phyloP scores from a whole-genome alignment of 2,329 filamentous ascomycete species.

The Fusarium graminum region DNA sequence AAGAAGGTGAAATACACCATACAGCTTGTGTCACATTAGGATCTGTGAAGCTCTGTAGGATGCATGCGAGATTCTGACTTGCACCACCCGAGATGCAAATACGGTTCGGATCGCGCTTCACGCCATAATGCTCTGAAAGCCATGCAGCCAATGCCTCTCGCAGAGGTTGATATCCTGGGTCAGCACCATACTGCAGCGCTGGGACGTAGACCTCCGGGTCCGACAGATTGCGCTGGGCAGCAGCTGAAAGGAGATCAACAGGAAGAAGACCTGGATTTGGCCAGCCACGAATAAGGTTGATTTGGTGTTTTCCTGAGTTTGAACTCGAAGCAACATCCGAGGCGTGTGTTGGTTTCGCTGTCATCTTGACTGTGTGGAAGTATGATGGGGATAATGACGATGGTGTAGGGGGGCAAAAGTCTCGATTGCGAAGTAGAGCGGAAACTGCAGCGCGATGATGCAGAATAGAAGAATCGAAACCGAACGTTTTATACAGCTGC shows the following conservation, averaged over 20 bases:
- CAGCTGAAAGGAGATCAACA: conserved; percentile 69
- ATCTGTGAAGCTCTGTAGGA: conserved; percentile 85
- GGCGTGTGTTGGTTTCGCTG: conserved; percentile 25
- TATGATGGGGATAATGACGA: conserved; percentile 8
- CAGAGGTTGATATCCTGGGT: conserved; percentile 79
- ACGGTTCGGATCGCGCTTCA: conserved; percentile 63
- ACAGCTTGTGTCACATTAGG: conserved; percentile 78
- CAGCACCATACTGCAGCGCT: conserved; percentile 83
- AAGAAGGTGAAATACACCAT: conserved; percentile 86
- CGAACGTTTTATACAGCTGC: neutral
- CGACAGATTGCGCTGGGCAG: conserved; percentile 71
- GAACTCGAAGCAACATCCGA: conserved; percentile 40
- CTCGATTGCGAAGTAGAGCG: conserved; percentile 14
- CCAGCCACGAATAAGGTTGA: conserved; percentile 78
- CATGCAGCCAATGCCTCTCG: conserved; percentile 77
- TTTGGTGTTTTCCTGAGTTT: conserved; percentile 56
- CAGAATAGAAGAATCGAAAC: neutral
- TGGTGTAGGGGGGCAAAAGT: conserved; percentile 21
- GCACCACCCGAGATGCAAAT: conserved; percentile 89
- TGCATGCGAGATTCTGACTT: conserved; percentile 81
- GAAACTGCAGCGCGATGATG: conserved; percentile 4
- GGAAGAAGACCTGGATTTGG: conserved; percentile 75
- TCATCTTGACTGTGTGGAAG: conserved; percentile 7
- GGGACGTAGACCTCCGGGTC: conserved; percentile 69
- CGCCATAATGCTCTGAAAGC: conserved; percentile 73